Percentiles rank a stretch among this genome's conserved stretches.
Conservation (phyloP, 2,329 filamentous ascomycete species). For the Colletotrichum godetiae region DNA sequence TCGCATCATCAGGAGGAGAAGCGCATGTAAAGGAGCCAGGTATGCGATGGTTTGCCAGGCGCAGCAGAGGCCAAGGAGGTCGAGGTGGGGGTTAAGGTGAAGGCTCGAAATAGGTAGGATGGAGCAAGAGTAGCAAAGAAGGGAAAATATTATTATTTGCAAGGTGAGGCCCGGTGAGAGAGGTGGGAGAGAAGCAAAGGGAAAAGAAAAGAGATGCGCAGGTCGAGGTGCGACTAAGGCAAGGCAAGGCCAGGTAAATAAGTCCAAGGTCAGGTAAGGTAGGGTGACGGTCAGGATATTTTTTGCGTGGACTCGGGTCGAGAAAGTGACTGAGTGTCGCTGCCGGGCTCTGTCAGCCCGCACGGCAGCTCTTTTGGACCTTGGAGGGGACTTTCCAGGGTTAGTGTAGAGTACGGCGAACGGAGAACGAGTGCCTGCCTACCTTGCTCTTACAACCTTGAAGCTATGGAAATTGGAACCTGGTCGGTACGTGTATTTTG, state of each 20-base stretch:
- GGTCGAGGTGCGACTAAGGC: not conserved
- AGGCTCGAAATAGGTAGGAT: slow-evolving; percentile 6
- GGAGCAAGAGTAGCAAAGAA: slow-evolving; percentile 5
- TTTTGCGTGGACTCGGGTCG: slow-evolving; percentile 9
- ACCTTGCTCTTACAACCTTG: not conserved
- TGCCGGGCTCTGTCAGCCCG: slow-evolving; percentile 8
- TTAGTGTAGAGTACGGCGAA: not conserved
- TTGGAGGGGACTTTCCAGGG: not conserved
- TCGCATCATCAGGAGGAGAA: slow-evolving; percentile 32
- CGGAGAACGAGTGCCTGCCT: not conserved
- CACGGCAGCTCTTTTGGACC: not conserved
- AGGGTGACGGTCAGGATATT: slow-evolving; percentile 32
- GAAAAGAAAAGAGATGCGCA: slow-evolving; percentile 6
- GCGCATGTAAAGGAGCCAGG: slow-evolving; percentile 19
- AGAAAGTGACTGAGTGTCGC: not conserved
- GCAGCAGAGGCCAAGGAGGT: not conserved
- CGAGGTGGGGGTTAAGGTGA: not conserved
- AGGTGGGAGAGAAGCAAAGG: slow-evolving; percentile 16
- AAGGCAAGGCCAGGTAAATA: slow-evolving; percentile 3
- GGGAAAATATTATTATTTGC: not conserved
- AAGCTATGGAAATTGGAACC: too few species aligned
- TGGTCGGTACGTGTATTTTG: not conserved
- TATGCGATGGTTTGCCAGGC: slow-evolving; percentile 10
- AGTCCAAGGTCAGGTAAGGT: not conserved
- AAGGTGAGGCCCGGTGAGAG: slow-evolving; percentile 6